These are phyloP conservation scores for Wickerhamomyces hampshirensis DNA, from an alignment of 805 yeast genomes.

Conservation along the genomic window DNA sequence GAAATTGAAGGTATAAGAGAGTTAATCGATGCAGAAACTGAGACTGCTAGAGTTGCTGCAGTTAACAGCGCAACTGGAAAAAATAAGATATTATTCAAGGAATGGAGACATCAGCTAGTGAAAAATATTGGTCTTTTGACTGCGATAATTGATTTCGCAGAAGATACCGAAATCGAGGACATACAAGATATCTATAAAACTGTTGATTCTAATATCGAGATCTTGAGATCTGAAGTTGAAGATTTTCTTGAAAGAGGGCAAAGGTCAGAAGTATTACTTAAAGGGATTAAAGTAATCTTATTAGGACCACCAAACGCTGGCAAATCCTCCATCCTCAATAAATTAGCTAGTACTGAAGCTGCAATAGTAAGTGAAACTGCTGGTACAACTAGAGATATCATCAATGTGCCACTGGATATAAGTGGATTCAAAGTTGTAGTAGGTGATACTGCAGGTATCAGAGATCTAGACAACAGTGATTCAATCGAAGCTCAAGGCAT, in stretches of 20 bases:
- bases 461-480: constrained; percentile 46
- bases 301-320: constrained; percentile 97
- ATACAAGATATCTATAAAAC: constrained; percentile 45
- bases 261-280: constrained; percentile 56
- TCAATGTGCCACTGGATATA: constrained; percentile 77
- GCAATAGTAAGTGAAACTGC: constrained; percentile 90
- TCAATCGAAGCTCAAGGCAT: constrained; percentile 78
- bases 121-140: constrained; percentile 69
- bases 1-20: constrained; percentile 89
- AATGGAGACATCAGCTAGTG: constrained; percentile 68
- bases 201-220: constrained; percentile 40
- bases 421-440: constrained; percentile 78
- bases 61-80: constrained; percentile 69
- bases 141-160: constrained; percentile 92
- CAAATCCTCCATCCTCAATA: constrained; percentile 79
- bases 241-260: constrained; percentile 39
- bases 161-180: constrained; percentile 81
- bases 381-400: constrained; percentile 90
- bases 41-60: constrained; percentile 74
- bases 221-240: constrained; percentile 41
- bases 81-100: constrained; percentile 45
- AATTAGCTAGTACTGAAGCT: constrained; percentile 71
- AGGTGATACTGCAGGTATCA: constrained; percentile 92
- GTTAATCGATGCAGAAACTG: constrained; percentile 91
- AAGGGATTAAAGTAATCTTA: constrained; percentile 69